Percentiles rank a stretch among this genome's conserved stretches.
phyloP scores from a whole-genome alignment of 225 moss, liverwort and hornwort genomes.

The Polytrichum commune region DNA sequence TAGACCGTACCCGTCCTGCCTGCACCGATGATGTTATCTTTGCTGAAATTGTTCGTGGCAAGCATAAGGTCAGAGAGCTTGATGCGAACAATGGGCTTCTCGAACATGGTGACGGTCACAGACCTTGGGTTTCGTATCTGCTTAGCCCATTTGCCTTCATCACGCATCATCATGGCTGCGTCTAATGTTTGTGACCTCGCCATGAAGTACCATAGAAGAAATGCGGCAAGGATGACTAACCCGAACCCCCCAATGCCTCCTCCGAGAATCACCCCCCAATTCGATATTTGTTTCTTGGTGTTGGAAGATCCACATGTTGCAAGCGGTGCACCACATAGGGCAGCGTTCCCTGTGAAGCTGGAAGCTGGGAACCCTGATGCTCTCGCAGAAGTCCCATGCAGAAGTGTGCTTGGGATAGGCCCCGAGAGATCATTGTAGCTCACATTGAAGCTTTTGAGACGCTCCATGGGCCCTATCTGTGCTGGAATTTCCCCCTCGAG shows the following conservation, averaged over 20 bases:
- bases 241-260: constrained; percentile 12
- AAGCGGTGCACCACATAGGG: constrained; percentile 47
- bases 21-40: constrained; percentile 44
- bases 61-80: constrained; percentile 74
- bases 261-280: constrained; percentile 21
- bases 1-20: constrained; percentile 79
- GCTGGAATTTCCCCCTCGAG: constrained; percentile 34
- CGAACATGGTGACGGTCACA: constrained; percentile 79
- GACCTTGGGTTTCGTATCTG: constrained; percentile 59
- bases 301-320: not conserved
- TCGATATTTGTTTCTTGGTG: constrained; percentile 2
- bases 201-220: constrained; percentile 19
- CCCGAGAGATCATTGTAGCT: constrained; percentile 38
- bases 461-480: constrained; percentile 20
- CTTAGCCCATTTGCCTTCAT: constrained; percentile 65
- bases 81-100: constrained; percentile 56
- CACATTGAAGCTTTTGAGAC: constrained; percentile 25
- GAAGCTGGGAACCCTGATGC: constrained; percentile 15
- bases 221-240: not conserved
- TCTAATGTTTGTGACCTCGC: not conserved
- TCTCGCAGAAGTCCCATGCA: not conserved
- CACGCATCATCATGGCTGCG: constrained; percentile 17
- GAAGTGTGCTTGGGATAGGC: constrained; percentile 27
- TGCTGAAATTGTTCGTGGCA: constrained; percentile 71
- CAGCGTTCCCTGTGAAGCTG: constrained; percentile 29